These are phyloP conservation scores for Myxozyma lipomycoides DNA, from an alignment of 805 yeast species.

Conservation along the genomic window DNA sequence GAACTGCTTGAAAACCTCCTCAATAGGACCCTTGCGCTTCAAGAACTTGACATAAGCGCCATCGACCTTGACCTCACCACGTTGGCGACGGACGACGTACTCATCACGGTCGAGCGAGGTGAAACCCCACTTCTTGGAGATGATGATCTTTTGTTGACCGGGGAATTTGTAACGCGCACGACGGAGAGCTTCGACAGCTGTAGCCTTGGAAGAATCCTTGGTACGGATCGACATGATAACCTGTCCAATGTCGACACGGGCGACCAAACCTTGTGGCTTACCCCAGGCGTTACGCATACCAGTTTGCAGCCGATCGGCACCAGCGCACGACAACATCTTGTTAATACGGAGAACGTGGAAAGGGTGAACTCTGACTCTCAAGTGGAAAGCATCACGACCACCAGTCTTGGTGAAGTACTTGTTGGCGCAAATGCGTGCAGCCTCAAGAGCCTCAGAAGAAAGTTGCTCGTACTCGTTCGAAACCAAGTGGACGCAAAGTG, in stretches of 20 bases:
- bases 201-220: conserved; percentile 96
- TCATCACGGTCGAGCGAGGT: conserved; percentile 97
- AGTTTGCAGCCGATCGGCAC: conserved; percentile 99
- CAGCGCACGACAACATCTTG: conserved; percentile 99
- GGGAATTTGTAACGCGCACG: conserved; percentile 99
- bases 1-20: conserved; percentile 41
- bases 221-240: conserved; percentile 97
- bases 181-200: conserved; percentile 98
- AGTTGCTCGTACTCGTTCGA: conserved; percentile 99
- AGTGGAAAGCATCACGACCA: conserved; percentile 99
- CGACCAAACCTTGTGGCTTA: conserved; percentile 99
- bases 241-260: conserved; percentile 98
- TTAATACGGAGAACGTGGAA: conserved; percentile 99
- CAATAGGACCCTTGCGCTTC: conserved; percentile 92
- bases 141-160: conserved; percentile 99
- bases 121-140: conserved; percentile 99
- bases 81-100: conserved; percentile 88
- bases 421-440: conserved; percentile 99
- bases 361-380: conserved; percentile 99
- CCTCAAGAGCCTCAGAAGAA: conserved; percentile 99
- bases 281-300: conserved; percentile 99
- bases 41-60: conserved; percentile 99
- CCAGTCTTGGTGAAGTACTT: conserved; percentile 96
- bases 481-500: conserved; percentile 98
- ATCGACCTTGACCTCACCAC: conserved; percentile 98